Evolutionary conservation across 331 rosid species (phyloP).

Genomic region (Quercus phellos): DNA sequence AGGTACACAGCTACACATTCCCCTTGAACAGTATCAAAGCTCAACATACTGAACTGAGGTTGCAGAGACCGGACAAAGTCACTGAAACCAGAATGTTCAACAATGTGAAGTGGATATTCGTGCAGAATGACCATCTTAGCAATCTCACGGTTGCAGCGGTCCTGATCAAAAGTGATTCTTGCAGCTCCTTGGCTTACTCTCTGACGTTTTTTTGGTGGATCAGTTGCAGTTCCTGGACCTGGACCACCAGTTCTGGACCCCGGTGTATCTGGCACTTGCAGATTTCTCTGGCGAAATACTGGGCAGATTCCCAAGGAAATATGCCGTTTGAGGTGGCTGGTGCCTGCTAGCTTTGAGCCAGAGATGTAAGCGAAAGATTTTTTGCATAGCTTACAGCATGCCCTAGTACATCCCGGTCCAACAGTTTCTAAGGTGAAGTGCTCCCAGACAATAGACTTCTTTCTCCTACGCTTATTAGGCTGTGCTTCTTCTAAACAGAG

Average conservation of each 20-base stretch:
- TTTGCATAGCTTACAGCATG: conserved; percentile 76
- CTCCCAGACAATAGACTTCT: conserved; percentile 86
- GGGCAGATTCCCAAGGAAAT: conserved; percentile 75
- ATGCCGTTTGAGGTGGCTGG: conserved; percentile 84
- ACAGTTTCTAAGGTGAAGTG: conserved; percentile 65
- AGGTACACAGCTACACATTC: conserved; percentile 53
- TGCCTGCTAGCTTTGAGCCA: conserved; percentile 74
- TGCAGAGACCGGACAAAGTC: conserved; percentile 59
- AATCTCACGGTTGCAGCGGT: conserved; percentile 55
- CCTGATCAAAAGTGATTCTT: conserved; percentile 56
- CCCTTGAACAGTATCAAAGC: conserved; percentile 41
- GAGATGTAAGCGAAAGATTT: conserved; percentile 80
- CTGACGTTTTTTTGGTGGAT: conserved; percentile 51
- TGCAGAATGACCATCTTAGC: conserved; percentile 81
- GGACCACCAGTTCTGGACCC: conserved; percentile 21
- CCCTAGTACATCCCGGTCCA: conserved; percentile 58
- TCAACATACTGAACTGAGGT: conserved; percentile 59
- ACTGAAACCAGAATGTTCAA: conserved; percentile 69
- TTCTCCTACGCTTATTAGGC: conserved; percentile 55
- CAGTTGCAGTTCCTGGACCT: conserved; percentile 27
- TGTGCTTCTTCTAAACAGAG: conserved; percentile 33
- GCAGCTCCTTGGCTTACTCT: conserved; percentile 36
- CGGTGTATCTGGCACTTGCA: conserved; percentile 21
- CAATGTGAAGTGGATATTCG: conserved; percentile 84
- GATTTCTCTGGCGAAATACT: conserved; percentile 55